Conservation (phyloP, 2,329 filamentous ascomycete genomes). For the Diaporthe citriasiana region DNA sequence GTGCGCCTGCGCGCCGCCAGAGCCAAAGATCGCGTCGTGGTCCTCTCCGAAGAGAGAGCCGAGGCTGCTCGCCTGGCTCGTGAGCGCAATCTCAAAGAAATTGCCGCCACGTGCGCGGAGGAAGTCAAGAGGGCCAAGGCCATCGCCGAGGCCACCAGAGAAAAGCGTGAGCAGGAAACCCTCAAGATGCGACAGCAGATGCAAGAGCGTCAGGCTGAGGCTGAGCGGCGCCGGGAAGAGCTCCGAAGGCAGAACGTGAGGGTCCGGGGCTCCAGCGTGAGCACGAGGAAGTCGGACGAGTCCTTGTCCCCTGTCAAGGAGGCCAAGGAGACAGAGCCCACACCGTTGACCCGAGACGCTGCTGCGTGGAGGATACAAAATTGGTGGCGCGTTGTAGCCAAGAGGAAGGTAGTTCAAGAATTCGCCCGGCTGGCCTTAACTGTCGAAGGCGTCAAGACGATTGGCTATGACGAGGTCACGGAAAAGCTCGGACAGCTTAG, state of each 20-base stretch:
- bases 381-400: constrained; percentile 75
- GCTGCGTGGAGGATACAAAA: constrained; percentile 78
- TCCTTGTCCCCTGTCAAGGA: constrained; percentile 65
- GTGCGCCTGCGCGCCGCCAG: constrained; percentile 82
- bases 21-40: constrained; percentile 77
- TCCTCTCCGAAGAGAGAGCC: constrained; percentile 80
- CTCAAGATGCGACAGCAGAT: constrained; percentile 79
- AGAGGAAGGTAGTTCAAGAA: constrained; percentile 72
- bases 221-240: constrained; percentile 78
- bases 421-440: constrained; percentile 78
- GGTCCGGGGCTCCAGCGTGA: constrained; percentile 57
- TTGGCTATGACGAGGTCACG: constrained; percentile 81
- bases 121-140: constrained; percentile 87
- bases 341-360: constrained; percentile 67
- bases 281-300: constrained; percentile 65
- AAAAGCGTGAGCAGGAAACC: constrained; percentile 82
- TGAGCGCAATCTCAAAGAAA: constrained; percentile 85
- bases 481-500: constrained; percentile 75
- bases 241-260: constrained; percentile 67
- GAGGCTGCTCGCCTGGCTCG: constrained; percentile 83
- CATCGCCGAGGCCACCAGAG: constrained; percentile 85
- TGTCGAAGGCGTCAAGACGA: constrained; percentile 78
- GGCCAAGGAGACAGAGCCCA: constrained; percentile 61
- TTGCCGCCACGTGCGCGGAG: constrained; percentile 84
- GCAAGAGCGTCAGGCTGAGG: constrained; percentile 84